A percentile compares a stretch with the other conserved stretches of the same genome.
phyloP scores from a whole-genome alignment of 805 yeast species.

The Candida odintsovae region DNA sequence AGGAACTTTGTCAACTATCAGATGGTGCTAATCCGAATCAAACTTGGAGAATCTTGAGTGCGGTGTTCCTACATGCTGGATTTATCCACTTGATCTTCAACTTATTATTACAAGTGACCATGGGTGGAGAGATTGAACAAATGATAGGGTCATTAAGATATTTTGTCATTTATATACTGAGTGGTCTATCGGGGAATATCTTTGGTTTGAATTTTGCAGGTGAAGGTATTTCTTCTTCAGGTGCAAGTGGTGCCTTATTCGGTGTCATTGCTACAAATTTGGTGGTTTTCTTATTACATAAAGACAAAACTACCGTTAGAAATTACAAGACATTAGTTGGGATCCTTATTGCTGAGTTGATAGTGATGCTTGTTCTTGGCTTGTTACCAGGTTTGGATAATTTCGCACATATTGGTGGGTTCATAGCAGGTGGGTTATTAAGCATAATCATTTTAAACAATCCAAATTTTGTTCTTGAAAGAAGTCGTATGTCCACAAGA shows the following conservation, averaged over 20 bases:
- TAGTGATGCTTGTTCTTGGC: slow-evolving; percentile 57
- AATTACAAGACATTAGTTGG: slow-evolving; percentile 41
- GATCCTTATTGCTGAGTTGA: slow-evolving; percentile 48
- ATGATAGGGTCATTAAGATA: slow-evolving; percentile 50
- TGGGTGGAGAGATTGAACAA: slow-evolving; percentile 56
- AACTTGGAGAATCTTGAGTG: slow-evolving; percentile 66
- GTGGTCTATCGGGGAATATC: slow-evolving; percentile 63
- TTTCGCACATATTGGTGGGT: slow-evolving; percentile 73
- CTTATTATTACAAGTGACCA: slow-evolving; percentile 50
- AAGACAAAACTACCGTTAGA: slow-evolving; percentile 42
- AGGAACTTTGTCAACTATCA: slow-evolving; percentile 56
- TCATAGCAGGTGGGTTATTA: slow-evolving; percentile 50
- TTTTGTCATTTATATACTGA: slow-evolving; percentile 46
- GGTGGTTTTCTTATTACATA: slow-evolving; percentile 42
- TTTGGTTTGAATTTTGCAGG: slow-evolving; percentile 69
- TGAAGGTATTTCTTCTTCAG: slow-evolving; percentile 58
- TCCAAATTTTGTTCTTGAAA: slow-evolving; percentile 39
- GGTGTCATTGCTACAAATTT: slow-evolving; percentile 63
- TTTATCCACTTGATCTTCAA: slow-evolving; percentile 63
- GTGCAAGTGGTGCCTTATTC: slow-evolving; percentile 68
- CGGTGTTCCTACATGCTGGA: slow-evolving; percentile 72
- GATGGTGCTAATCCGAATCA: slow-evolving; percentile 45
- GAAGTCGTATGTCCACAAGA: slow-evolving; percentile 3
- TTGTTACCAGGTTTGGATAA: slow-evolving; percentile 70
- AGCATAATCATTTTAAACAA: slow-evolving; percentile 48